Evolutionary conservation across 257 asterid genomes (phyloP), one percentile per base, ranked within the genome.

Genomic region (Dorcoceras hygrometricum): DNA sequence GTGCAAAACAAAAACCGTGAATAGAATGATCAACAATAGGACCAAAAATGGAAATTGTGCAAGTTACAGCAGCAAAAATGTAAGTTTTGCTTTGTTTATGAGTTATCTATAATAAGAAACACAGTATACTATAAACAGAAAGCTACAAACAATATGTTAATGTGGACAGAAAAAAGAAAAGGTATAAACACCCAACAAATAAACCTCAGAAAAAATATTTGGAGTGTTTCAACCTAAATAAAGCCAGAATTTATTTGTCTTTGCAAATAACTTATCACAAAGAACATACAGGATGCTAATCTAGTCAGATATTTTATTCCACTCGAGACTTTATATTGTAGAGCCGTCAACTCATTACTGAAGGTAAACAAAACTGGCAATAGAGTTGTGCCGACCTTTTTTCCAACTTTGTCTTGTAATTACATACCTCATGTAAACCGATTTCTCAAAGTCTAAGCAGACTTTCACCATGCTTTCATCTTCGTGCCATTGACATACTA

Each of bases 311-410:
- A 55, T 39, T 56, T 57, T 43, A 55, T 56, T 31, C 64, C 32
- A 64, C 8, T 63, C 18, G 29, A 58, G 57, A 71, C 57, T 32
- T 54, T 12, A 14, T 56, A 29, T 36, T 2, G 0, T 54, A 16
- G 61, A 55, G 22, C 29, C 23, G 50, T 64, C 53, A 51, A 55
- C 57, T 57, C 68, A 50, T 20, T 22, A 32, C 54, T 62, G 60
- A 25, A 51, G 62, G 57, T 23, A 71, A 39, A 46, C 34, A 57
- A 66, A 71, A 61, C 62, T 23, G 22, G 55, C 69, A 50, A 50
- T 55, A 36, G 67, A 22, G 46, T 29, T 31, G 5, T 8, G 57
- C 24, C 55, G 36, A 61, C 63, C 2, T 62, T 22, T 48, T 22
- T 64, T 18, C 36, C 63, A 18, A 27, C 36, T 18, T 25, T 46